A percentile compares a stretch with the other conserved stretches of the same genome.
Evolutionary conservation across 495 filamentous ascomycete species (phyloP).

Genomic region (Lindgomyces ingoldianus): DNA sequence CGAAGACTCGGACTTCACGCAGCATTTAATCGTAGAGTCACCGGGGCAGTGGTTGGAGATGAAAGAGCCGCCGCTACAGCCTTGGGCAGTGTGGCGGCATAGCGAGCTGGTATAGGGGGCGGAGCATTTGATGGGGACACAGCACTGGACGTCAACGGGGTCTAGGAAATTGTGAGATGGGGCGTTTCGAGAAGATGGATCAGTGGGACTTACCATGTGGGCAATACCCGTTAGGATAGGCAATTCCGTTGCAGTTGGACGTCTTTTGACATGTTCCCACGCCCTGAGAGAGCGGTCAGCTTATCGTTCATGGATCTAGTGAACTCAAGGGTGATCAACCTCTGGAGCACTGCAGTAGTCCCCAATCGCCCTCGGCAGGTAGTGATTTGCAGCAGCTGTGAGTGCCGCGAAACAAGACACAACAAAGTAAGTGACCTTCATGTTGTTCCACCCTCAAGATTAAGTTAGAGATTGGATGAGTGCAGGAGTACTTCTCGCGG

Average conservation of each 20-base stretch:
- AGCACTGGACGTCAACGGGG: slow-evolving; percentile 19
- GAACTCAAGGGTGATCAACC: neutral
- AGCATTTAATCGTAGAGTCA: slow-evolving; percentile 12
- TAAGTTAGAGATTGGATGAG: neutral
- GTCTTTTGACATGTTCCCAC: slow-evolving; percentile 15
- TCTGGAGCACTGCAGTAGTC: slow-evolving; percentile 14
- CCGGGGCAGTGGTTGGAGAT: slow-evolving; percentile 15
- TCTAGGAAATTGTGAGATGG: neutral
- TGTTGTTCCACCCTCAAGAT: neutral
- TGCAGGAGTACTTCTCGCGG: too few species aligned
- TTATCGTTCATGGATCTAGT: neutral
- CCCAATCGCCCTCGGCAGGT: slow-evolving; percentile 4
- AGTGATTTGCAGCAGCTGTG: neutral
- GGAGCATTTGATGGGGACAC: slow-evolving; percentile 15
- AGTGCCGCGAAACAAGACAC: neutral
- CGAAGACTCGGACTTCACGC: slow-evolving; percentile 1
- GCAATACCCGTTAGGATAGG: slow-evolving; percentile 14
- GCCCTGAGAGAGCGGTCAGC: neutral
- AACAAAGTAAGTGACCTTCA: neutral
- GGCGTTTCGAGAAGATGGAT: neutral
- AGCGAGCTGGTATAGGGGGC: slow-evolving; percentile 8
- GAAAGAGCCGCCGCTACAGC: slow-evolving; percentile 11
- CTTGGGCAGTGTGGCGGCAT: slow-evolving; percentile 11
- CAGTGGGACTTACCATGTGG: slow-evolving; percentile 1
- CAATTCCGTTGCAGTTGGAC: slow-evolving; percentile 7